These are phyloP conservation scores for Panaeolus papilionaceus DNA, from an alignment of 768 basidiomycete species.

Conservation along the genomic window DNA sequence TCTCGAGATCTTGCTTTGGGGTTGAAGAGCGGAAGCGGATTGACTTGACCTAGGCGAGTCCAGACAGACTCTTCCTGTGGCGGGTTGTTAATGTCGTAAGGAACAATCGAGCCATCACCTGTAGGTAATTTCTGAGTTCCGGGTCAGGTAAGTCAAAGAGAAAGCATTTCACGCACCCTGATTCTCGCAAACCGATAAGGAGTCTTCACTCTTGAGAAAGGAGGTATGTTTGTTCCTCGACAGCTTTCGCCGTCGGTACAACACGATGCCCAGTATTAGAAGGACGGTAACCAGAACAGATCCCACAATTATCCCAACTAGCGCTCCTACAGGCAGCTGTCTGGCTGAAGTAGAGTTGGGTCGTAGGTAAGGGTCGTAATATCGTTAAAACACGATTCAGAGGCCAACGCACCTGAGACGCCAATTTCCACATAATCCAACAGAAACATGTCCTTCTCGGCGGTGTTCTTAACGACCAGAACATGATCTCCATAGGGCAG, in stretches of 20 bases:
- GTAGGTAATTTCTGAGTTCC: neutral
- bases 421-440: conserved; percentile 1
- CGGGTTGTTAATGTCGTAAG: neutral
- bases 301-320: neutral
- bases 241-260: neutral
- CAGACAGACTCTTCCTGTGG: neutral
- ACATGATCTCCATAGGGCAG: neutral
- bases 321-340: neutral
- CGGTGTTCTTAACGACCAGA: neutral
- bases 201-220: neutral
- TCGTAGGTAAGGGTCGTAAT: too few relatives aligned
- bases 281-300: neutral
- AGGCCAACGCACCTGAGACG: neutral
- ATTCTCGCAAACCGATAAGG: neutral
- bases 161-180: neutral
- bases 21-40: neutral
- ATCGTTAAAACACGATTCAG: neutral
- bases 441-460: neutral
- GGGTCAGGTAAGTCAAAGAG: too few relatives aligned
- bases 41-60: neutral
- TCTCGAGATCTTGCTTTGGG: neutral
- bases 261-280: neutral
- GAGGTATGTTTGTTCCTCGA: neutral
- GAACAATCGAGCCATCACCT: neutral
- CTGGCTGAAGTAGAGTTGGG: neutral